A percentile compares a stretch with the other conserved stretches of the same genome.
Conservation (phyloP, 495 filamentous ascomycete species). For the Penicillium tannophilum region DNA sequence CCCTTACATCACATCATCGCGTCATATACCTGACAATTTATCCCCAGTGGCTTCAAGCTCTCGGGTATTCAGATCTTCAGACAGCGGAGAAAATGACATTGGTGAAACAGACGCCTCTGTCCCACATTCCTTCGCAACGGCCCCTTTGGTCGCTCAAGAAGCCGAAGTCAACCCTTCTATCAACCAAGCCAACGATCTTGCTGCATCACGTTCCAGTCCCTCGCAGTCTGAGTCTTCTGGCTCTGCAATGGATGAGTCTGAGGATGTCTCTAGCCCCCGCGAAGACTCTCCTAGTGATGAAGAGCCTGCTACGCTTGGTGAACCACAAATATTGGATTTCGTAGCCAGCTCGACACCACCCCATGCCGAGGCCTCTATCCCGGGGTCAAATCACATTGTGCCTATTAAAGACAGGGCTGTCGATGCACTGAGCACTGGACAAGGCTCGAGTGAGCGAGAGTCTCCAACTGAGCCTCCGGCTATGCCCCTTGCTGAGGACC, state of each 20-base stretch:
- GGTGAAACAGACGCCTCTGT: neutral
- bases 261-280: constrained; percentile 17
- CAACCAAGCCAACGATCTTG: constrained; percentile 2
- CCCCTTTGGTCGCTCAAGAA: neutral
- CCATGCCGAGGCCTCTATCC: neutral
- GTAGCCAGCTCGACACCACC: neutral
- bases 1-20: neutral
- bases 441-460: neutral
- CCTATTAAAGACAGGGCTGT: neutral
- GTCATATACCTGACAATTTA: neutral
- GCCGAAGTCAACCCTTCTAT: constrained; percentile 3
- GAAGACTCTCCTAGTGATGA: constrained; percentile 17
- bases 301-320: neutral
- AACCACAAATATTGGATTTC: neutral
- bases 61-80: neutral
- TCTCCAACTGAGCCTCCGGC: neutral
- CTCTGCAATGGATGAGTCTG: constrained; percentile 48
- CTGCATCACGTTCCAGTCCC: neutral
- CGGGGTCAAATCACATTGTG: neutral
- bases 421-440: neutral
- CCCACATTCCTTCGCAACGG: neutral
- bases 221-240: constrained; percentile 35
- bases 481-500: neutral
- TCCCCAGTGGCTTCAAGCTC: neutral
- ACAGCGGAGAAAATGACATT: neutral